These are phyloP conservation scores for Dipteronia sinensis DNA, from an alignment of 345 rosid species.

Conservation along the genomic window DNA sequence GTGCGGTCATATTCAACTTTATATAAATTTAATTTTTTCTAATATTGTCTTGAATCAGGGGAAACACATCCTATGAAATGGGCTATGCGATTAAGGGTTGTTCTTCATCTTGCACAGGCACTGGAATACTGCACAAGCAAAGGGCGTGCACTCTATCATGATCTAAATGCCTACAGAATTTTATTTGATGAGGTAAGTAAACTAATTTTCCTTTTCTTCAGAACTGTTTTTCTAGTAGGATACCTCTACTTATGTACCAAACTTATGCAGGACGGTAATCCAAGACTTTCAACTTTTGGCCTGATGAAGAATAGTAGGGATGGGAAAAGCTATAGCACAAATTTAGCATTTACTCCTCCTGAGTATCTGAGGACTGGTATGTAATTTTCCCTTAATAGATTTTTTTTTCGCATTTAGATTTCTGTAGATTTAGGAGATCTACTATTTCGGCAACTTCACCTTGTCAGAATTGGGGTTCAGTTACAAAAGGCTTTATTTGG, in stretches of 20 bases:
- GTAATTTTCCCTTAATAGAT: neutral
- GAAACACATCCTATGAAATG: constrained; percentile 94
- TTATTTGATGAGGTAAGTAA: constrained; percentile 77
- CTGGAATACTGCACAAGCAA: constrained; percentile 81
- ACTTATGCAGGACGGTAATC: constrained; percentile 75
- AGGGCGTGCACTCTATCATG: constrained; percentile 95
- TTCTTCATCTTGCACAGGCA: constrained; percentile 90
- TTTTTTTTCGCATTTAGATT: neutral
- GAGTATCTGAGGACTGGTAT: constrained; percentile 94
- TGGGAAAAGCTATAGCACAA: constrained; percentile 94
- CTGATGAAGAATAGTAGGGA: constrained; percentile 96
- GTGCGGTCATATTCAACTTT: neutral
- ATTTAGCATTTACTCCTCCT: constrained; percentile 93
- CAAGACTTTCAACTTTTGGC: constrained; percentile 91
- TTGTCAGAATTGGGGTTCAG: neutral
- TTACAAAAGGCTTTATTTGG: neutral
- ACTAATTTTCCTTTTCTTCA: neutral
- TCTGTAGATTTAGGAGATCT: neutral
- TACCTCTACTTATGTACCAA: constrained; percentile 8
- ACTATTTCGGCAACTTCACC: neutral
- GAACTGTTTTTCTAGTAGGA: constrained; percentile 3
- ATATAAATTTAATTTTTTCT: neutral
- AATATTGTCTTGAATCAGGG: constrained; percentile 54
- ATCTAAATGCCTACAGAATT: constrained; percentile 90
- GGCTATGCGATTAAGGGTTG: constrained; percentile 95